Base-by-base conservation (phyloP, 2,329 filamentous ascomycete genomes). In the Talaromyces rugulosus region DNA sequence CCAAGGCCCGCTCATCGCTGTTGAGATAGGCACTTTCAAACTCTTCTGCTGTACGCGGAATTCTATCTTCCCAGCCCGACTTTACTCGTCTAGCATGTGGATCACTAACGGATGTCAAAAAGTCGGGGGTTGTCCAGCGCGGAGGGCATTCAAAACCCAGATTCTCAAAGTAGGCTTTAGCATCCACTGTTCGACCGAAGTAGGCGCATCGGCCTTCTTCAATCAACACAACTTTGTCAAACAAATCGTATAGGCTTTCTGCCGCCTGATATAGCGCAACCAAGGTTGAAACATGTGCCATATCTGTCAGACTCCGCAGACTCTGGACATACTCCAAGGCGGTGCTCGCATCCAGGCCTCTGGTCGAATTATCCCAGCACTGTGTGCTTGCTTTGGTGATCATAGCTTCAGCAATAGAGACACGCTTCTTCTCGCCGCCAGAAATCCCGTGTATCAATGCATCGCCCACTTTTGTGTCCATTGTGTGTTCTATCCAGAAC, bases 341-440 rank as follows among this genome's bases (percentile, higher is more conserved):
- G 0, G 88, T 92, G 7, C 86, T 86, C 0, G 87, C 87, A 72
- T 93, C 90, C 0, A 94, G 80, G 11, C 90, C 90, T 58, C 85
- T 82, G 0, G 90, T 93, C 28, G 83, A 87, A 66, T 91, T 91
- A 63, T 89, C 91, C 90, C 91, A 95, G 63, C 87, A 89, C 71
- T 90, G 87, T 1, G 85, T 79, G 50, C 82, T 86, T 1, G 85
- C 84, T n/a, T 77, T 77, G 16, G 87, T 87, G 11, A 92, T 79
- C 63, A 89, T 83, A 66, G 90, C 91, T 74, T 95, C 91, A 1
- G 89, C 90, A 64, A 95, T 92, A 52, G 87, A 90, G 5, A 96
- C 91, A 72, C 92, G 87, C 78, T 95, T 93, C 61, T 87, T 81
- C 72, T 91, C 88, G 42, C 89, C 88, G 30, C 88, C 89, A 7